Base-by-base conservation (phyloP, 768 basidiomycete species). In the Leccinum truebloodii region DNA sequence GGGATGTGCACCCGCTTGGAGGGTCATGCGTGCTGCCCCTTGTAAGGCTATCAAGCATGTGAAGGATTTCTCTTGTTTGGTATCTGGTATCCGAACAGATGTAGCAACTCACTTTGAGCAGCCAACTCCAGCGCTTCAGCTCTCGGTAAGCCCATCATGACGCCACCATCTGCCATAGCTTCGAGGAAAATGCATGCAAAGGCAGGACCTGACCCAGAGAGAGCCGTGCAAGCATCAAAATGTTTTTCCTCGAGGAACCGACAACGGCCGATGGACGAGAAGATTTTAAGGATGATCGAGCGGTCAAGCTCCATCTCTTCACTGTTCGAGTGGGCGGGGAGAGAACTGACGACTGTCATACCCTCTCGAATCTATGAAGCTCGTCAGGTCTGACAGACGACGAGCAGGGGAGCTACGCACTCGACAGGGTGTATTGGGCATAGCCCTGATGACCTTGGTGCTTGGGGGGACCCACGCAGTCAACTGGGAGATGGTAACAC, bases 61-160 rank as follows among this genome's bases (percentile, higher is more conserved):
- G 28, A 54, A 24, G 14, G 9, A 20, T 20, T 49, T 39, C 12
- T 26, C 39, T 37, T n/a, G 37, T 55, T 35, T n/a, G 9, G 10
- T 22, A 32, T 54, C 13, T 20, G 3, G 20, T 13, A 49, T 10
- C 16, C 53, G 30, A 56, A 2, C 34, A 37, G 10, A 30, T 49
- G 32, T 14, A 35, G 20, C 22, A 16, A 76, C 86, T 68, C 71
- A 97, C 96, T 94, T 77, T 99, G 97, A 50, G 96, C 87, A 53
- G 97, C 96, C 55, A 99, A 78, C 72, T 99, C 97, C 48, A 98
- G 76, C 5, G 97, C 95, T 74, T 98, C 97, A 2, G 87, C 85
- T 62, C 97, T 81, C 3, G 97, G 97, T 55, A 99, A 77, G 32
- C 97, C 97, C 97, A 98, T 98, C 96, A 99, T 98, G 51, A 98